Evolutionary conservation across 228 moss, liverwort and hornwort species (phyloP), one percentile per base, ranked within the genome.

Genomic region (Sphagnum magellanicum): DNA sequence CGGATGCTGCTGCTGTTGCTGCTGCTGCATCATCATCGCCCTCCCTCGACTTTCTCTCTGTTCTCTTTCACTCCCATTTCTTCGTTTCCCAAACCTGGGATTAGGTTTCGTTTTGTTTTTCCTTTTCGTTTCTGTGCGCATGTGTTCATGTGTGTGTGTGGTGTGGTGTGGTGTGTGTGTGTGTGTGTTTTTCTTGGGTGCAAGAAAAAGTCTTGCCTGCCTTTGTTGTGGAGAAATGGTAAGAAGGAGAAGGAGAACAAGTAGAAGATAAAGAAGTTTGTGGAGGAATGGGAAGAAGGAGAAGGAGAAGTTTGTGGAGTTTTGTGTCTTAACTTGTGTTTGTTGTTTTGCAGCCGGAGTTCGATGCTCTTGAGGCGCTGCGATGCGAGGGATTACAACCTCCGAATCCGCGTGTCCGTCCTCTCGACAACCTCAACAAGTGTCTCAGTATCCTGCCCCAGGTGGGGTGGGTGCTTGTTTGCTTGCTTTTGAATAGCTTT

Each of bases 391-490:
- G 83, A 12, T 73, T 89, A 11, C 86, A 86, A 75, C 89, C 89
- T 52, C 86, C 89, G 6, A 89, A 86, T 50, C 83, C 86, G 10
- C 83, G 85, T 14, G 83, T 89, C 5, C 81, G 86, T 49, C 89
- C 89, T 50, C 63, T 89, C 11, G 89, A 89, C 65, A 89, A 89
- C 52, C 81, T 89, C 13, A 86, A 86, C 67, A 89, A 86, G 73
- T 89, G 85, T 68, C 86, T 86, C 57, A 80, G 83, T 8, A 85
- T 89, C 68, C 72, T 89, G 13, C 89, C 89, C n/a, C 55, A 79
- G 61, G 87, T 87, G 58, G 80, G 61, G 87, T 87, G 58, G 80
- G 83, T 78, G 7, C 60, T 47, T 68, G 6, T 14, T 6, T 9
- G 6, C 48, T 14, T 48, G 32, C 32, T 32, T 32, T 2, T 32